Evolutionary conservation across 75 land plant species (phyloP).

Genomic region (Ceratopteris richardii): DNA sequence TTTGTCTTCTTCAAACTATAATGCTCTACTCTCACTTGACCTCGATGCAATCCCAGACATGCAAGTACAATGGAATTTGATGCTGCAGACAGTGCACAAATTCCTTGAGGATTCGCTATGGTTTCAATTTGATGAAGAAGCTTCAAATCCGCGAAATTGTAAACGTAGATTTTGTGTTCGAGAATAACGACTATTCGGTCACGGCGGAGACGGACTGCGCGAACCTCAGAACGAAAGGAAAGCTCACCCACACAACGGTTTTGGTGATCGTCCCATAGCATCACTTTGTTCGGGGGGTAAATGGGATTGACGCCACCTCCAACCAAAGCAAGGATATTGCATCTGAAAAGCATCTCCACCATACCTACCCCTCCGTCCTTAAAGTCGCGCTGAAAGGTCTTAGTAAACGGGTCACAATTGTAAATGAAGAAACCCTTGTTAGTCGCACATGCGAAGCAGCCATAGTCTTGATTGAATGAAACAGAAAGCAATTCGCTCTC

Average conservation of each 20-base stretch:
- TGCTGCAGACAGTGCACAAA: conserved; percentile 67
- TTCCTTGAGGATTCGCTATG: conserved; percentile 70
- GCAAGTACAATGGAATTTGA: conserved; percentile 61
- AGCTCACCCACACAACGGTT: conserved; percentile 83
- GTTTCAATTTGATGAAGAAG: conserved; percentile 84
- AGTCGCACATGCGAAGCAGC: conserved; percentile 76
- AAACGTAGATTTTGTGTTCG: conserved; percentile 90
- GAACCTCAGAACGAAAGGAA: conserved; percentile 70
- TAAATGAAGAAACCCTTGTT: conserved; percentile 77
- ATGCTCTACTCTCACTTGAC: conserved; percentile 78
- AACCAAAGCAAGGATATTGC: conserved; percentile 73
- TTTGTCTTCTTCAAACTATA: conserved; percentile 62
- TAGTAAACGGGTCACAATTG: conserved; percentile 72
- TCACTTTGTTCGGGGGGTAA: conserved; percentile 74
- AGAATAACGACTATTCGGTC: conserved; percentile 70
- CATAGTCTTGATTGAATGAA: conserved; percentile 75
- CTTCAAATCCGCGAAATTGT: conserved; percentile 66
- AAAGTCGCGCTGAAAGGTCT: conserved; percentile 62
- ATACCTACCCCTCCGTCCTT: conserved; percentile 61
- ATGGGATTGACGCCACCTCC: conserved; percentile 37
- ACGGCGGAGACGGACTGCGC: conserved; percentile 47
- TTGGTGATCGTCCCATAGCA: conserved; percentile 88
- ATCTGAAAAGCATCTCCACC: conserved; percentile 82
- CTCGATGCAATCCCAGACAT: conserved; percentile 74
- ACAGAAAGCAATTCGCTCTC: conserved; percentile 15